A percentile compares a stretch with the other conserved stretches of the same genome.
These are phyloP conservation scores for Leucocoprinus birnbaumii DNA, from an alignment of 768 basidiomycete species.

Conservation along the genomic window DNA sequence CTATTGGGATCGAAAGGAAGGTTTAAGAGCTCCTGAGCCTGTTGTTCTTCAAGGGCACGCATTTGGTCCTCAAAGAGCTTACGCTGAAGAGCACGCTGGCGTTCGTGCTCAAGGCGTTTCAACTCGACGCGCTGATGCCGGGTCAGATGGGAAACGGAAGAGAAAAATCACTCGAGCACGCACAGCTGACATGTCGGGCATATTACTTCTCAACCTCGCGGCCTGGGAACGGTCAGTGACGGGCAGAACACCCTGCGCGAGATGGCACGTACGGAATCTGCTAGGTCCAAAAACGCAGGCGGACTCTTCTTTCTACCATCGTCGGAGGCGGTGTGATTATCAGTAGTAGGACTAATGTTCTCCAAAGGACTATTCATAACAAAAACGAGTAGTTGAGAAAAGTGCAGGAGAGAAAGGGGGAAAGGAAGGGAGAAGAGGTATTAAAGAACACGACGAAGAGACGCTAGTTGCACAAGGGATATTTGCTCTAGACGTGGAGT, in stretches of 20 bases:
- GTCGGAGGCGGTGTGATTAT: slow-evolving; percentile 65
- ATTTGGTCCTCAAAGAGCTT: slow-evolving; percentile 96
- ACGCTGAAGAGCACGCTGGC: slow-evolving; percentile 82
- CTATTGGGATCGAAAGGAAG: slow-evolving; percentile 64
- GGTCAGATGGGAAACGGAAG: slow-evolving; percentile 5
- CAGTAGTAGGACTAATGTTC: slow-evolving; percentile 70
- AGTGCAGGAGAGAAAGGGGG: slow-evolving; percentile 56
- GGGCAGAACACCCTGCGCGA: slow-evolving; percentile 15
- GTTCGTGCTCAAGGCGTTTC: slow-evolving; percentile 90
- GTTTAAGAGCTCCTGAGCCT: slow-evolving; percentile 79
- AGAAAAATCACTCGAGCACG: slow-evolving; percentile 29
- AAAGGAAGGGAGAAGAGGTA: slow-evolving; percentile 44
- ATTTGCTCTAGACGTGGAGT: slow-evolving; percentile 34
- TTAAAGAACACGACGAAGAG: slow-evolving; percentile 21
- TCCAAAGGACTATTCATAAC: slow-evolving; percentile 68
- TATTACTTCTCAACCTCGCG: slow-evolving; percentile 81
- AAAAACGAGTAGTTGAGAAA: slow-evolving; percentile 35
- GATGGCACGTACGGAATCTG: slow-evolving; percentile 73
- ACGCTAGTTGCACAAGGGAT: slow-evolving; percentile 65
- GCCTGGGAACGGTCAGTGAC: slow-evolving; percentile 43
- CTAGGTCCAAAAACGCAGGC: slow-evolving; percentile 90
- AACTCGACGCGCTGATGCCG: slow-evolving; percentile 64
- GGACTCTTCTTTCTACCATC: slow-evolving; percentile 80
- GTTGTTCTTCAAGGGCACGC: slow-evolving; percentile 89
- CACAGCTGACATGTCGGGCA: slow-evolving; percentile 84